phyloP scores from a whole-genome alignment of 2,329 filamentous ascomycete genomes.

The Microcyclospora pomicola region DNA sequence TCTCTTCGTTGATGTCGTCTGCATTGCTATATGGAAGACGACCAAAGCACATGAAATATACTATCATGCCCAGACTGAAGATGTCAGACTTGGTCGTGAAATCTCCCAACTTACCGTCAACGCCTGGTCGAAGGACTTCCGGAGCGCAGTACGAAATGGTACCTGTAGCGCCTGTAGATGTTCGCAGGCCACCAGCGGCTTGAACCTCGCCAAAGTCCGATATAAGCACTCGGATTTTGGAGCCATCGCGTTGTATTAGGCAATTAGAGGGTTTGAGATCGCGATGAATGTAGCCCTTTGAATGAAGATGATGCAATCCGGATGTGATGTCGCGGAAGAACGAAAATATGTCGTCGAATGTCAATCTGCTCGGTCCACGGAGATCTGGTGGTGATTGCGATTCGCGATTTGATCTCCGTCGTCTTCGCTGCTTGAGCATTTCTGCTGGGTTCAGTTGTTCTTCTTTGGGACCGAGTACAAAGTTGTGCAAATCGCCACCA shows the following conservation, averaged over 20 bases:
- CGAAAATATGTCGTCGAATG: conserved; percentile 89
- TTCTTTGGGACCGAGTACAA: conserved; percentile 59
- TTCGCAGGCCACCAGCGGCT: conserved; percentile 50
- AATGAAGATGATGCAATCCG: conserved; percentile 77
- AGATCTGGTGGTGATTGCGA: conserved; percentile 47
- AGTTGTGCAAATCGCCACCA: conserved; percentile 74
- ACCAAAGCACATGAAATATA: conserved; percentile 96
- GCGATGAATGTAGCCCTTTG: conserved; percentile 85
- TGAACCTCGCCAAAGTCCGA: conserved; percentile 98
- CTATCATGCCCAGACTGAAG: conserved; percentile 96
- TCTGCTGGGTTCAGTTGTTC: conserved; percentile 63
- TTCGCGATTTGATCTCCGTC: conserved; percentile 67
- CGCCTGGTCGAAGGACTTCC: conserved; percentile 60
- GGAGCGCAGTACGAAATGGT: conserved; percentile 97
- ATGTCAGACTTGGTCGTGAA: conserved; percentile 96
- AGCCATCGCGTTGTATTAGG: conserved; percentile 58
- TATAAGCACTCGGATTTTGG: conserved; percentile 65
- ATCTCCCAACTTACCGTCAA: conserved; percentile 65
- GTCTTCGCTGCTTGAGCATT: conserved; percentile 74
- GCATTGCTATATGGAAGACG: conserved; percentile 73
- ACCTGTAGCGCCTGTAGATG: conserved; percentile 81
- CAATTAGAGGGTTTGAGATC: conserved; percentile 96
- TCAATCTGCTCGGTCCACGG: conserved; percentile 40
- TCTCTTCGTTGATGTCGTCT: conserved; percentile 76
- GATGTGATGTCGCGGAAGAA: conserved; percentile 93